Evolutionary conservation across 163 green algal species (phyloP), one percentile per base, ranked within the genome.

Genomic region (Prototheca wickerhamii): DNA sequence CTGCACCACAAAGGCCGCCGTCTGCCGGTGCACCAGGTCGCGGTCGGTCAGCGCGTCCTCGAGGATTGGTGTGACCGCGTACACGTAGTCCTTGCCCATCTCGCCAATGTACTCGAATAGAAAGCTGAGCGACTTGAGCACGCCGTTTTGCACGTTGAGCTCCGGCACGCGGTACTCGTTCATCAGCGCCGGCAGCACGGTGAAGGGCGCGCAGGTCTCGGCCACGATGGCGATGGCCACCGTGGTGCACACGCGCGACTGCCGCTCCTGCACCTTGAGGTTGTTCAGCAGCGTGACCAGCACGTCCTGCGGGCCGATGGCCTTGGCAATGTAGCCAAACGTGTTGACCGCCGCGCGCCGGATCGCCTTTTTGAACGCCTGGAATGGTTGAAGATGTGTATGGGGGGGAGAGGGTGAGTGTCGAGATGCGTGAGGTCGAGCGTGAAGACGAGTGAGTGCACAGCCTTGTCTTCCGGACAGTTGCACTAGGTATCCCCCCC

Each of bases 21-120:
- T 98, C 81, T 98, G 90, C 18, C 86, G 74, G 76, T 95, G 88
- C 50, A 96, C 89, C 55, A 95, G 69, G 80, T 98, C 92, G 4
- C 92, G 76, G 69, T 97, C 92, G 81, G 95, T 95, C 29, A 97
- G 80, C 2, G 92, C 92, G 65, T 97, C 93, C 78, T 96, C 84
- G 60, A 99, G 82, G 64, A 99, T 73, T 2, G 93, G 93, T 3
- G 84, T 84, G 33, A 98, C 94, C 6, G 87, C 81, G 61, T 95
- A 92, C 63, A 94, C 85, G 82, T 94, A 94, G 75, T 89, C 80
- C 72, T 87, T 94, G 59, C 91, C 93, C 90, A 97, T 96, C 81
- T 99, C 93, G 28, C 93, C 93, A 49, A 99, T 98, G 87, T 99
- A 99, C 81, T 99, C 93, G 72, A 99, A 99, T 76, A 99, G 85